Evolutionary conservation across 2,329 filamentous ascomycete species (phyloP), one percentile per base, ranked within the genome.

Genomic region (Ceratocystiopsis sp.): DNA sequence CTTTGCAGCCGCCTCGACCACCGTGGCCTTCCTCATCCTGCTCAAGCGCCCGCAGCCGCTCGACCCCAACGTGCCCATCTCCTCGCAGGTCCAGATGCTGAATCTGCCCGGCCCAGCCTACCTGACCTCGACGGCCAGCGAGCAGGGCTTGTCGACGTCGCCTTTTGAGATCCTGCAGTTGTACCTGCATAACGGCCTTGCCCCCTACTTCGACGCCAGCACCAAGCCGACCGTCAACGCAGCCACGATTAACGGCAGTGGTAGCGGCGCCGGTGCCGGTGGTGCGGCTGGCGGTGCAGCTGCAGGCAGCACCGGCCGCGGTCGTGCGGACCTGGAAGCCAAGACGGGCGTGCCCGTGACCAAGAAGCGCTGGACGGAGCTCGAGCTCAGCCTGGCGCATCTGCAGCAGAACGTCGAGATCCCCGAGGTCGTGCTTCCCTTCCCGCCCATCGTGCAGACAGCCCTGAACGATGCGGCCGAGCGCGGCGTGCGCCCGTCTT

Each of bases 361-460:
- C 17, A 94, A 94, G 69, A 94, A 94, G 73, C 84, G 86, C 56
- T 80, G 96, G 59, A 91, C 89, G 41, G 93, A 99, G 59, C 65
- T 99, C 52, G 87, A 94, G 59, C 70, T 94, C 53, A 91, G 82
- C 52, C 66, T 99, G 54, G 71, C 86, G 45, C 89, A 98, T 56
- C 69, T 98, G 43, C 87, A 95, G 61, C 87, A 98, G 61, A 96
- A 98, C 61, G 86, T 94, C 44, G 93, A 98, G 61, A 96, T 99
- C 42, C 91, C 91, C 17, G 85, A 93, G 53, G 73, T 96, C 42
- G 81, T 84, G 16, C 67, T 99, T 49, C 78, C 84, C 12, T 80
- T 95, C 51, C 87, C 95, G 55, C 82, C 87, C 25, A 73, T 93
- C 32, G 85, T 99, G 17, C 85, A 93, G 62, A 75, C 68, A 50